Percentiles rank a stretch among this genome's conserved stretches.
phyloP scores from a whole-genome alignment of 1,284 basidiomycete genomes.

The Cutaneotrichosporon sp. region DNA sequence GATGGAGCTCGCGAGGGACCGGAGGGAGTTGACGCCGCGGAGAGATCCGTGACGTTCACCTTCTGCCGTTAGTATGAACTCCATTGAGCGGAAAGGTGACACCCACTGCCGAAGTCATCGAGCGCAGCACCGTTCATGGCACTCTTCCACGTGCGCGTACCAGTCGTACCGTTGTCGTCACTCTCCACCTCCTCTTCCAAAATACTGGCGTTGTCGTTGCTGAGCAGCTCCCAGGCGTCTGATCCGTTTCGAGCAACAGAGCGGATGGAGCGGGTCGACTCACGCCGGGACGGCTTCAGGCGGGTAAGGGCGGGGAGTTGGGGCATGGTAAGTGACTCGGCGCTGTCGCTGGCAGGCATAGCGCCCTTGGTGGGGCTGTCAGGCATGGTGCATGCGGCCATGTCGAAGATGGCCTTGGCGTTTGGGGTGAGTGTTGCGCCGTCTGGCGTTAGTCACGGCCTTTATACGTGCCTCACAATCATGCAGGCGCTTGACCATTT shows the following conservation, averaged over 20 bases:
- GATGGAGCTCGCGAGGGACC: constrained; percentile 18
- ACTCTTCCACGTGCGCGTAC: constrained; percentile 35
- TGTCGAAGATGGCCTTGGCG: constrained; percentile 15
- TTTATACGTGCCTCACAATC: constrained; percentile 29
- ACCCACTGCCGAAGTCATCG: constrained; percentile 24
- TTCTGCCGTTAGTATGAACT: not conserved
- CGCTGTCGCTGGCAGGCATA: not conserved
- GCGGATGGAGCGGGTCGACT: constrained; percentile 1
- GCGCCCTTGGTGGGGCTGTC: not conserved
- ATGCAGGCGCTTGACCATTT: constrained; percentile 37
- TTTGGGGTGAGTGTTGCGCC: constrained; percentile 13
- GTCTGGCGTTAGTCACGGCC: constrained; percentile 8
- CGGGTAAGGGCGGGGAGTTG: not conserved
- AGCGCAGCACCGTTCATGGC: constrained; percentile 37
- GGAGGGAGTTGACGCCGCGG: constrained; percentile 9
- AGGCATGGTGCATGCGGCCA: not conserved
- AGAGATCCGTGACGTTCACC: not conserved
- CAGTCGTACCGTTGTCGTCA: not conserved
- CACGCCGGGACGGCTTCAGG: not conserved
- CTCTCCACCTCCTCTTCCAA: constrained; percentile 9
- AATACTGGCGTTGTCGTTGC: constrained; percentile 34
- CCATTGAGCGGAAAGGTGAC: not conserved
- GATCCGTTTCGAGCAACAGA: constrained; percentile 1
- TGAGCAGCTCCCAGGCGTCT: constrained; percentile 40
- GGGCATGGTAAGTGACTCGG: not conserved